These are phyloP conservation scores for Sclerotinia trifoliorum DNA, from an alignment of 2,329 filamentous ascomycete species.

Conservation along the genomic window DNA sequence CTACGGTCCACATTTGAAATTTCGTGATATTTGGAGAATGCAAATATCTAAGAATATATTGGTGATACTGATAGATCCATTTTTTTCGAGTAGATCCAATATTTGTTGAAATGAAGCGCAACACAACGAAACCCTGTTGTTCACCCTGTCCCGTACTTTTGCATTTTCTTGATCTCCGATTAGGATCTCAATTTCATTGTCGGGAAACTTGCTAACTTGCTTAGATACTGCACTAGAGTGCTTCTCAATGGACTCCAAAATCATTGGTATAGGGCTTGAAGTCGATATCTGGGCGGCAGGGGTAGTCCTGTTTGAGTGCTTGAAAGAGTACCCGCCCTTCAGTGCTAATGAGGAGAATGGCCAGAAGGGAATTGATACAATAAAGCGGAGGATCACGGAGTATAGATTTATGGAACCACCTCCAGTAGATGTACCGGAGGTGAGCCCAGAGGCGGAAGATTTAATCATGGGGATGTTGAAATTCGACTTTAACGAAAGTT, in stretches of 20 bases:
- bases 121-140: not conserved
- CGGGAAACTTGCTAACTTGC: not conserved
- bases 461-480: not conserved
- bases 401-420: not conserved
- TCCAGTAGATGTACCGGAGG: rapidly evolving
- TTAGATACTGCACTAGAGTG: not conserved
- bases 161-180: not conserved
- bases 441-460: not conserved
- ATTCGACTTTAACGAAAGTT: not conserved
- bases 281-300: not conserved
- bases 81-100: not conserved
- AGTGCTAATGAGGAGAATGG: not conserved
- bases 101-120: not conserved
- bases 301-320: not conserved
- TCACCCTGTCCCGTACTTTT: not conserved
- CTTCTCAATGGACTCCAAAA: no score
- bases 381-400: not conserved
- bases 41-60: not conserved
- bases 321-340: not conserved
- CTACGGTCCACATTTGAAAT: not conserved
- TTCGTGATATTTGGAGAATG: not conserved
- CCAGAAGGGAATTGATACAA: no score
- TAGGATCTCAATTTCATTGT: not conserved
- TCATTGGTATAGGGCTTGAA: not conserved
- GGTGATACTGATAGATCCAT: not conserved